Base-by-base conservation (phyloP, 148 eudicot genomes). In the Chenopodium suecicum region DNA sequence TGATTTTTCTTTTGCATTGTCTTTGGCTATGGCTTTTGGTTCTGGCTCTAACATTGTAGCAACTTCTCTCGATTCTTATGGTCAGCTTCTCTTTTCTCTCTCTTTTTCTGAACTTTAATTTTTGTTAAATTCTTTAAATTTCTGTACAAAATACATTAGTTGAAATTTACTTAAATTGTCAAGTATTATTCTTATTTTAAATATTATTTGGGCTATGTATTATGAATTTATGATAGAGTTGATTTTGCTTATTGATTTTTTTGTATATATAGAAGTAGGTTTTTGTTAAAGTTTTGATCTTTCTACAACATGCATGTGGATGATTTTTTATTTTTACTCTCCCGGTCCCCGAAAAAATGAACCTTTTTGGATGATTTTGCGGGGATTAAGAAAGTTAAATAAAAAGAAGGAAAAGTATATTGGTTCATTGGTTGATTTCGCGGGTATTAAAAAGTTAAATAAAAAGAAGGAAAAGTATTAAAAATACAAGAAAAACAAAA, bases 61-160 rank as follows among this genome's bases (percentile, higher is more conserved):
- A 6, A 84, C 86, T 77, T 84, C 86, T 14, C 74, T 84, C 3
- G 83, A 84, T 22, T 65, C 86, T 3, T 77, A 64, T 54, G 86
- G 86, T 81, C 9, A 32, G 54, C 65, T 4, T 23, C 4, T 65
- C 44, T 64, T 58, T 37, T 29, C 47, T 67, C 23, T 41, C 1
- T 73, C 29, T 25, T 32, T 56, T 22, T 65, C 4, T 54, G 0
- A 48, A n/a, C 29, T 31, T 23, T 9, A 1, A 0, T 72, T 50
- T 48, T 7, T 67, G 34, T 70, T 31, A 10, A 13, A 23, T 23
- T 1, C 52, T 50, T 52, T 37, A 46, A 50, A 6, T 12, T 23
- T 1, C 52, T 29, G 52, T 34, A 46, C 52, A 7, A 41, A 63
- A 54, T 9, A 54, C 6, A 23, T 4, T 4, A 2, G 44, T 32